These are phyloP conservation scores for Thielaviopsis populi DNA, from an alignment of 2,329 filamentous ascomycete species.

Conservation along the genomic window DNA sequence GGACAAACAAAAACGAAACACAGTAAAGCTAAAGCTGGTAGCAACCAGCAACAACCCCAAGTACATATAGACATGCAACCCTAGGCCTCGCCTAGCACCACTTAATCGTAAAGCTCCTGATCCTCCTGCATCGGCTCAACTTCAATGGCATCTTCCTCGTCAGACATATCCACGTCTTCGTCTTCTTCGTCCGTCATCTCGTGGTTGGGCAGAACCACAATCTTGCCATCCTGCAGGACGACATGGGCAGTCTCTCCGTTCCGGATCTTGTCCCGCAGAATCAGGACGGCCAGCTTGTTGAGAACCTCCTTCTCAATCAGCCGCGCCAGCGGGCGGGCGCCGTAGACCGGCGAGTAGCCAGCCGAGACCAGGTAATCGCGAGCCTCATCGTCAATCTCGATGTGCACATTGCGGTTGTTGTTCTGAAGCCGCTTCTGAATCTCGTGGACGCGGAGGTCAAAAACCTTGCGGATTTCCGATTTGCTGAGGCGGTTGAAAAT, in stretches of 20 bases:
- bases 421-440: constrained; percentile 80
- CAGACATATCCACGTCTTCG: constrained; percentile 58
- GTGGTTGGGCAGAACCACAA: constrained; percentile 75
- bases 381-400: constrained; percentile 68
- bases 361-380: constrained; percentile 85
- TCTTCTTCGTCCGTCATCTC: constrained; percentile 42
- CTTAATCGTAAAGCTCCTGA: constrained; percentile 37
- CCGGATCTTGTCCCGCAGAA: constrained; percentile 67
- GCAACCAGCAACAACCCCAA: neutral
- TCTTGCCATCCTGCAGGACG: constrained; percentile 62
- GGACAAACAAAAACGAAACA: neutral
- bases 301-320: constrained; percentile 96
- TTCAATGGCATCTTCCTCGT: constrained; percentile 56
- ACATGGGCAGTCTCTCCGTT: constrained; percentile 77
- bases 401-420: constrained; percentile 75
- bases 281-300: constrained; percentile 81
- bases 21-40: neutral
- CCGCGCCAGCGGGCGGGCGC: constrained; percentile 71
- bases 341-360: constrained; percentile 91
- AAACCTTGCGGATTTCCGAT: constrained; percentile 83
- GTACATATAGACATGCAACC: neutral
- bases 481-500: constrained; percentile 96
- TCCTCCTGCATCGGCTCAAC: constrained; percentile 49
- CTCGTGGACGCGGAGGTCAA: constrained; percentile 73
- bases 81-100: neutral